Percentiles rank a stretch among this genome's conserved stretches.
phyloP scores from a whole-genome alignment of 352 stramenopile genomes.

The Bremia lactucae region DNA sequence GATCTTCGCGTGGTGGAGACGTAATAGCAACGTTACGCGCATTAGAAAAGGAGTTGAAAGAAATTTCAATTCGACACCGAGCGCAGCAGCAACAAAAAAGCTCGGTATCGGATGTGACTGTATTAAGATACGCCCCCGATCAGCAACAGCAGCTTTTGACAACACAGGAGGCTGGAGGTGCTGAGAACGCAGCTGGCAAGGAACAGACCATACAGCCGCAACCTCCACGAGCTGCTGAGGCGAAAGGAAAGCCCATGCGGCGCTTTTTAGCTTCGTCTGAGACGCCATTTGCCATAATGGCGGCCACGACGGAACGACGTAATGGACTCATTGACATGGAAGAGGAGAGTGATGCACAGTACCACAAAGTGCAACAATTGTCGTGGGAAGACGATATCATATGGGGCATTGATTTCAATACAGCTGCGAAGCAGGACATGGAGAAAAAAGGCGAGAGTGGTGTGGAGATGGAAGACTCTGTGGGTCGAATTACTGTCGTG shows the following conservation, averaged over 20 bases:
- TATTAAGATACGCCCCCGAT: conserved; percentile 34
- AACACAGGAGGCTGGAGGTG: conserved; percentile 31
- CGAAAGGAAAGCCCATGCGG: conserved; percentile 64
- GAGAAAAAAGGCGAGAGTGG: conserved; percentile 10
- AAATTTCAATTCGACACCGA: conserved; percentile 30
- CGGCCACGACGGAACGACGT: conserved; percentile 6
- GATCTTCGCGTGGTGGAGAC: conserved; percentile 41
- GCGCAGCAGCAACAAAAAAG: conserved; percentile 12
- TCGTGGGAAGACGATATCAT: conserved; percentile 76
- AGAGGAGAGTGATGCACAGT: conserved; percentile 43
- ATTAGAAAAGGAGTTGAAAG: conserved; percentile 47
- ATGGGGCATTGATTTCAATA: conserved; percentile 55
- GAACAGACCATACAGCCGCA: conserved; percentile 34
- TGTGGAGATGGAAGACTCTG: conserved; percentile 46
- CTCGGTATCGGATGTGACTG: conserved; percentile 5
- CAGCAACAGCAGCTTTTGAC: conserved; percentile 57
- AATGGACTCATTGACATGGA: conserved; percentile 8
- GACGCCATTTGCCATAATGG: conserved; percentile 49
- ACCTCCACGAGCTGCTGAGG: conserved; percentile 14
- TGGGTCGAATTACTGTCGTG: conserved; percentile 15
- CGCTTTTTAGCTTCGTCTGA: conserved; percentile 48
- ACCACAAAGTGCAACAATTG: conserved; percentile 73
- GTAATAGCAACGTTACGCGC: conserved; percentile 36
- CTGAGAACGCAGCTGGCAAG: conserved; percentile 25
- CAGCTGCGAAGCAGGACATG: conserved; percentile 9